phyloP scores from a whole-genome alignment of 257 asterid species.

The Solanum ossicruentum region DNA sequence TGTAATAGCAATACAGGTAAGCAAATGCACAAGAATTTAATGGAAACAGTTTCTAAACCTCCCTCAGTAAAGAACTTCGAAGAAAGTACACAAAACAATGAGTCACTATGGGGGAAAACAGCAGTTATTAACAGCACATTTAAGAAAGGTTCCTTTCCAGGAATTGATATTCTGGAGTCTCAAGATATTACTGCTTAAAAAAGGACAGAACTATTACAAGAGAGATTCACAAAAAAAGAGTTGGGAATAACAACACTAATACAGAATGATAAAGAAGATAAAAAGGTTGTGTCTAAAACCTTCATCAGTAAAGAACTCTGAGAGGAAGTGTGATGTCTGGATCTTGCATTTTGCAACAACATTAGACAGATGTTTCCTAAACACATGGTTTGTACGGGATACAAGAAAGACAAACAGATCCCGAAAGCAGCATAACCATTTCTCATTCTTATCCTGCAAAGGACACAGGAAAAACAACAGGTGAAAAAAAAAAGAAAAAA shows the following conservation, averaged over 20 bases:
- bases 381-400: slow-evolving; percentile 34
- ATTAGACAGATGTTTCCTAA: slow-evolving; percentile 43
- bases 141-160: not conserved
- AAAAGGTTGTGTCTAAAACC: slow-evolving; percentile 22
- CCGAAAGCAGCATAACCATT: slow-evolving; percentile 39
- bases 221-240: not conserved
- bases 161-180: not conserved
- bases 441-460: slow-evolving; percentile 51
- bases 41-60: not conserved
- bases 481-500: not conserved
- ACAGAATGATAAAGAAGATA: not conserved
- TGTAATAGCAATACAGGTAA: not conserved
- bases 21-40: not conserved
- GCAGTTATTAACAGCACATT: not conserved
- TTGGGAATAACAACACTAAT: not conserved
- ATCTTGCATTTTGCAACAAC: slow-evolving; percentile 42
- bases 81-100: not conserved
- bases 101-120: not conserved
- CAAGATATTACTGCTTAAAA: not conserved
- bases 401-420: slow-evolving; percentile 60
- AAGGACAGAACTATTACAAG: not conserved
- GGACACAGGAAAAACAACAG: slow-evolving; percentile 1
- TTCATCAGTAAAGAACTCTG: slow-evolving; percentile 54
- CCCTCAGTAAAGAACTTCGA: not conserved
- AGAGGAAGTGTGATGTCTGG: slow-evolving; percentile 27